phyloP scores from a whole-genome alignment of 352 stramenopile species.

The Blastocystis sp. region DNA sequence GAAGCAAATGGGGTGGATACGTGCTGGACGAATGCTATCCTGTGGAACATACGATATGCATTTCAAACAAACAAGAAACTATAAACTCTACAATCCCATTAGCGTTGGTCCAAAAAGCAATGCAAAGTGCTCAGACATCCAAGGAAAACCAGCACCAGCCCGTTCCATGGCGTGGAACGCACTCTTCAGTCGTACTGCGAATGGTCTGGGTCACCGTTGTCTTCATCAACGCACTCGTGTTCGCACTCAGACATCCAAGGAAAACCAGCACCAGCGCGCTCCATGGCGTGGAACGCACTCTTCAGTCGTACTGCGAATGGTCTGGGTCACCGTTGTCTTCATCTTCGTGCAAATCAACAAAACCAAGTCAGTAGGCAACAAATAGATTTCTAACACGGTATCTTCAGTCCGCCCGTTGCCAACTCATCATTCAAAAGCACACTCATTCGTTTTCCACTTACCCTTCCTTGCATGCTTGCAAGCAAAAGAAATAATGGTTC shows the following conservation, averaged over 20 bases:
- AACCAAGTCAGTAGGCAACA: constrained; percentile 13
- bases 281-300: neutral
- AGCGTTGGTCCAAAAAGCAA: too few species aligned
- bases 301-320: constrained; percentile 33
- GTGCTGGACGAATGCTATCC: too few species aligned
- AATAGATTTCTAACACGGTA: constrained; percentile 41
- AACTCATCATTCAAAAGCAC: constrained; percentile 32
- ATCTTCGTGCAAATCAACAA: neutral
- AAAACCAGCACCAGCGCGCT: constrained; percentile 14
- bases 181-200: constrained; percentile 34
- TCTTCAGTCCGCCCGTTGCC: constrained; percentile 47
- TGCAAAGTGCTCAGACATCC: constrained; percentile 49
- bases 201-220: constrained; percentile 13
- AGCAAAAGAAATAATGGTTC: neutral
- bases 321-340: constrained; percentile 14
- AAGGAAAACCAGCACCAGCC: constrained; percentile 36
- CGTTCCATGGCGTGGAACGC: neutral
- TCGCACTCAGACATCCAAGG: constrained; percentile 49
- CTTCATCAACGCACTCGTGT: constrained; percentile 4
- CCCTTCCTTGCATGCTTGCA: neutral
- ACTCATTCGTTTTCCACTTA: neutral
- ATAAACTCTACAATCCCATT: too few species aligned
- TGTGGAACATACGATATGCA: neutral
- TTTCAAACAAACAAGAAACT: too few species aligned
- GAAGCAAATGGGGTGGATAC: too few species aligned